Evolutionary conservation across 2,329 filamentous ascomycete genomes (phyloP), one percentile per base, ranked within the genome.

Genomic region (Leptographium galeiforme): DNA sequence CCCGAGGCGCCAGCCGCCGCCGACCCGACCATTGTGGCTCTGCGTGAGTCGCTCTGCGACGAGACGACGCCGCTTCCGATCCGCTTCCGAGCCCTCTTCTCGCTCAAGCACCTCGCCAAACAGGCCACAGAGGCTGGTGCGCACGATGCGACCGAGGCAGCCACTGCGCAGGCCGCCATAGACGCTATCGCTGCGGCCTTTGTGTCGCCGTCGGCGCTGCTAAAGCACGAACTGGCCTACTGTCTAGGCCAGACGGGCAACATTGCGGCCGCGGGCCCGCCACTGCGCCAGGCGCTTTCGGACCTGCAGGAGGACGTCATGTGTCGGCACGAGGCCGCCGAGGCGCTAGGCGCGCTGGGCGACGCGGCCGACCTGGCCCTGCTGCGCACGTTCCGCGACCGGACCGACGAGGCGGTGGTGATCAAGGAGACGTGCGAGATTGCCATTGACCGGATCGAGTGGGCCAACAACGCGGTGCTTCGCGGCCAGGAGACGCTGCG

Each of bases 401-500:
- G 88, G 58, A 70, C 75, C 57, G 81, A 79, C 18, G 90, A 97
- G 70, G 77, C 83, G 38, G 81, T 85, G 33, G 86, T 89, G 41
- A 83, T 98, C n/a, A 80, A 79, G 44, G 90, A 98, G 75, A 98
- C 93, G 0, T 98, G 93, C 67, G 93, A 98, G 66, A 93, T 98
- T 65, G 91, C 94, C 7, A 86, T 97, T 54, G 90, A 89, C 63
- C 81, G 93, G 60, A 94, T 98, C 63, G 78, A 90, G 67, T 98
- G 93, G 91, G 89, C 93, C 69, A 86, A 87, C 62, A 87, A 87
- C 62, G 87, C 84, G 2, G 78, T 84, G 62, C 74, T 79, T 62
- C 75, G 79, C 58, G 83, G 84, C 65, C 70, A 72, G 45, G 90
- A 97, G 71, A 87, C 85, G 66, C 66, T 96, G 67, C 54, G 44